A percentile compares a stretch with the other conserved stretches of the same genome.
phyloP scores from a whole-genome alignment of 352 stramenopile species.

The Pythium rhizo-oryzae region DNA sequence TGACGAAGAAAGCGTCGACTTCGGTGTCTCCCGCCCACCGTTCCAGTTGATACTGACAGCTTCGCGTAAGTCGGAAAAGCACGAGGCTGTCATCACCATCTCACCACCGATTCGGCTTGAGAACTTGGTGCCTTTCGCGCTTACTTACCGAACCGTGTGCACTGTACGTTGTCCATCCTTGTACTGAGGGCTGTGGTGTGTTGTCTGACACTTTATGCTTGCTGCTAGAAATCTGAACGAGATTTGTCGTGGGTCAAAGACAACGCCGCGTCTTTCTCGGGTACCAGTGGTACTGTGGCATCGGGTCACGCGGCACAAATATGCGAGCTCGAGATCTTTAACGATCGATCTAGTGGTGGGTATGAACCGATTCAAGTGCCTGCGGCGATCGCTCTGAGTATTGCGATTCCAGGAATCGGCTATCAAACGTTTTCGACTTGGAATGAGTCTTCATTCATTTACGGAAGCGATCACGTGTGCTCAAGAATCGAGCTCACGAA shows the following conservation, averaged over 20 bases:
- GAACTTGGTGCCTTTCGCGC: slow-evolving; percentile 74
- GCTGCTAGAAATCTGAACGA: slow-evolving; percentile 57
- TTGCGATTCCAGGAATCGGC: slow-evolving; percentile 69
- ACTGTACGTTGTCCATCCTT: slow-evolving; percentile 37
- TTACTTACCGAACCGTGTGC: slow-evolving; percentile 76
- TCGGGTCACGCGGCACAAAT: slow-evolving; percentile 63
- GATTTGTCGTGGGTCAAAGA: slow-evolving; percentile 66
- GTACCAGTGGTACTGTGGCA: slow-evolving; percentile 50
- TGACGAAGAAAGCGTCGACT: slow-evolving; percentile 24
- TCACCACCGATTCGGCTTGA: slow-evolving; percentile 71
- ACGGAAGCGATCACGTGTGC: slow-evolving; percentile 63
- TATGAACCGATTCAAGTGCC: slow-evolving; percentile 47
- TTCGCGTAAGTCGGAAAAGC: slow-evolving; percentile 71
- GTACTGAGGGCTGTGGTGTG: neutral
- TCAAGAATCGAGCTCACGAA: slow-evolving; percentile 60
- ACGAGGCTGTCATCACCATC: slow-evolving; percentile 74
- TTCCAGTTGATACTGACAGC: slow-evolving; percentile 80
- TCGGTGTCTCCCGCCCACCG: slow-evolving; percentile 56
- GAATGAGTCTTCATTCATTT: slow-evolving; percentile 65
- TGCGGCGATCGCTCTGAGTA: slow-evolving; percentile 68
- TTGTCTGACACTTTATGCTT: slow-evolving; percentile 1
- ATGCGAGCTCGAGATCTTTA: slow-evolving; percentile 71
- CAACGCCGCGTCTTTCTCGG: slow-evolving; percentile 70
- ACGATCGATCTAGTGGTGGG: slow-evolving; percentile 37
- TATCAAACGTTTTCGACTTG: slow-evolving; percentile 56